Evolutionary conservation across 2,329 filamentous ascomycete species (phyloP), one percentile per base, ranked within the genome.

Genomic region (Penicillium brasilianum): DNA sequence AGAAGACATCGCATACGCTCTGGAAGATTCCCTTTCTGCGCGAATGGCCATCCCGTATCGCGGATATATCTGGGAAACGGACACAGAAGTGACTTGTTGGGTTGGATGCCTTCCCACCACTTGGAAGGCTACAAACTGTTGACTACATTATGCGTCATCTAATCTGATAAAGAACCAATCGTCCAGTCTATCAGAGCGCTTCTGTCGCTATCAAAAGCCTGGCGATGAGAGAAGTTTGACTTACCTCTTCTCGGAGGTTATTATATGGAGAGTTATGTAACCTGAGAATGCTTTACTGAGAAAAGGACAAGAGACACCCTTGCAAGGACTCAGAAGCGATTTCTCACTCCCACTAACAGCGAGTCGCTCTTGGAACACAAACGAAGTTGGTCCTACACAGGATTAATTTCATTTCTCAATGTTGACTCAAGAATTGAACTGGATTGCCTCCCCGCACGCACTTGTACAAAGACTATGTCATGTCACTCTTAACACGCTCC

Each of bases 401-500:
- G n/a, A n/a, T 43, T 11, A 22, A 43, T 43, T 10, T 43, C 6
- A 22, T 22, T 43, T 43, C 39, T 43, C n/a, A 20, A 43, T 10
- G 39, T 43, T 43, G 39, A 9, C 39, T 43, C 39, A 20, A 43
- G 39, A 43, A 43, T 43, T 20, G 39, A 43, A 43, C 18, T 43
- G 39, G 18, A 43, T 20, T 43, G 39, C 20, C 39, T 43, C 39
- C 39, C 18, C 39, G 18, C 39, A 43, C 18, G 18, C 39, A 43
- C 1, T 43, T 43, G 39, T 22, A 43, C 39, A 22, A 43, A 20
- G 39, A 43, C 39, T 43, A 20, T 20, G n/a, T 43, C 39, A 20
- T 43, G 39, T 43, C 39, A 43, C 39, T 43, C 39, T 43, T 11
- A 43, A 43, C 39, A 43, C 39, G 39, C 39, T 43, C 39, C 39